Evolutionary conservation across 805 yeast species (phyloP), one percentile per base, ranked within the genome.

Genomic region (Candida coquimbonensis): DNA sequence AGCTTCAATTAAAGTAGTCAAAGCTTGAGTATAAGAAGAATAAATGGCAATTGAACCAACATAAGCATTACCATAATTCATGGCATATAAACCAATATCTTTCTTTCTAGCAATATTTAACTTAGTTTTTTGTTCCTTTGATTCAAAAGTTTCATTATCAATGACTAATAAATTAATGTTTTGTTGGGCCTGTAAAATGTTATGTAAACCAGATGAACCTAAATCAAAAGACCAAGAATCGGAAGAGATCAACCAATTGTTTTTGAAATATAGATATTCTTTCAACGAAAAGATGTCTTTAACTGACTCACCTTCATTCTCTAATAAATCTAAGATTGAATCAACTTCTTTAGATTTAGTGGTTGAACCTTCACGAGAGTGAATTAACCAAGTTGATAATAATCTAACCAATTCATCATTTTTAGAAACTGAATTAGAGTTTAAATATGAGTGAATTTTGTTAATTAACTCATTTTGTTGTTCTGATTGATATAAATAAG

Each of bases 11-110:
- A 91, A 69, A 0, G 97, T 89, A 54, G 91, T 87, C 53, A 91
- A 72, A 7, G 90, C 82, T 68, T 91, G 98, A 7, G 97, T 87
- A 69, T 90, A 91, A 2, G 96, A 88, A 2, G 96, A 78, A 66
- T 91, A 91, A 37, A 90, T 82, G 24, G 97, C 97, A 45, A 89
- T 89, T 17, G 96, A 87, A 8, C 97, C 96, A 55, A 90, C 96
- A 61, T 88, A 91, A 39, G 85, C 82, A 51, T 81, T 77, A 47
- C 95, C 93, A 56, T 83, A 87, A 66, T 87, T 87, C 96, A 91
- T 87, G 39, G 96, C 96, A 62, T 88, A 91, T 39, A 91, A 71
- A 45, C 97, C 98, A 52, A 90, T 80, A 62, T 91, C 96, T 67
- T 91, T 88, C 72, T 89, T 88, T 64, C 93, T 80, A 46, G 64